Evolutionary conservation across 108 stramenopile genomes (phyloP), one percentile per base, ranked within the genome.

Genomic region (Poteriospumella lacustris): DNA sequence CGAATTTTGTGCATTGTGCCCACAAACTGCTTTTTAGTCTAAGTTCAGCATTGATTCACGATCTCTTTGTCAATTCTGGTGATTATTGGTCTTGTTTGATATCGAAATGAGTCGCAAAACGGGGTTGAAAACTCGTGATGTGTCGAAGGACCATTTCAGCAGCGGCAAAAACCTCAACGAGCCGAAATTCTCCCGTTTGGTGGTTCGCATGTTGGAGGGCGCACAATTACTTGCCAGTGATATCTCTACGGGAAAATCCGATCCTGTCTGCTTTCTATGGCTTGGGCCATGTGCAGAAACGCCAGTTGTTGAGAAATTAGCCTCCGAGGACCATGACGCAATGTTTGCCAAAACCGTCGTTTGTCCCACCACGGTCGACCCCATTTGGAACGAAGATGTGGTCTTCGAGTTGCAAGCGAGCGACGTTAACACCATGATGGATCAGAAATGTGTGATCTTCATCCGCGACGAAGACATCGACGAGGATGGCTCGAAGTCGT

Each of bases 41-140:
- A n/a, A n/a, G n/a, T n/a, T n/a, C n/a, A n/a, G n/a, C n/a, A n/a
- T n/a, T n/a, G n/a, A n/a, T n/a, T n/a, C n/a, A n/a, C n/a, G n/a
- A n/a, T n/a, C n/a, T n/a, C n/a, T n/a, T n/a, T n/a, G n/a, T n/a
- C n/a, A n/a, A n/a, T n/a, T n/a, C n/a, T n/a, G n/a, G n/a, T n/a
- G n/a, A n/a, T n/a, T n/a, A n/a, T n/a, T n/a, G n/a, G n/a, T n/a
- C n/a, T n/a, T n/a, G n/a, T n/a, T n/a, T n/a, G n/a, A n/a, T n/a
- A n/a, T n/a, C n/a, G n/a, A 52, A 52, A 52, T 15, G 19, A 52
- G 9, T 9, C 15, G 60, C 5, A 64, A 64, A 64, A 64, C 29
- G 28, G 60, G 60, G 9, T 24, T 64, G 31, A 64, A 64, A 64
- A 64, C 24, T 64, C 60, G 60, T 64, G 60, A 64, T 64, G 60